These are phyloP conservation scores for Rhynchosporium agropyri DNA, from an alignment of 2,329 filamentous ascomycete species.

Conservation along the genomic window DNA sequence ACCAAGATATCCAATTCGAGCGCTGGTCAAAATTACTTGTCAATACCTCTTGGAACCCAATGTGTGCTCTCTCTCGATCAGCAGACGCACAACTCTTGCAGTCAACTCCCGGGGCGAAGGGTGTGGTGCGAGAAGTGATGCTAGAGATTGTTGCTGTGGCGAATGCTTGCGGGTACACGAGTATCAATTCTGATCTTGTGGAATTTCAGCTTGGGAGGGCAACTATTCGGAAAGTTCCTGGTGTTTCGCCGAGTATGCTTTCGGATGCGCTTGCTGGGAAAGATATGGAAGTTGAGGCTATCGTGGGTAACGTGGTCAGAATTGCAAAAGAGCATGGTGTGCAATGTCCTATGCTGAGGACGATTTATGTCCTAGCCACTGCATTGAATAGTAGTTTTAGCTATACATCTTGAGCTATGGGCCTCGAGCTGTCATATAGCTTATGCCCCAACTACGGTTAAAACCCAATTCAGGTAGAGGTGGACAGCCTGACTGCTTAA, in stretches of 20 bases:
- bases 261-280: constrained; percentile 58
- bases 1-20: constrained; percentile 57
- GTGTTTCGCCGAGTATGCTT: constrained; percentile 56
- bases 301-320: constrained; percentile 61
- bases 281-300: constrained; percentile 64
- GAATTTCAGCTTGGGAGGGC: constrained; percentile 37
- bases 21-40: constrained; percentile 64
- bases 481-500: background rate
- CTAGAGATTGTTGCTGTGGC: constrained; percentile 59
- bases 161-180: constrained; percentile 52
- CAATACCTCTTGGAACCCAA: constrained; percentile 64
- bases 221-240: constrained; percentile 50
- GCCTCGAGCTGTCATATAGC: background rate
- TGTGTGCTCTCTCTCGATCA: constrained; percentile 56
- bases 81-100: constrained; percentile 56
- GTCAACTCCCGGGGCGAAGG: constrained; percentile 49
- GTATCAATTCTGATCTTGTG: constrained; percentile 50
- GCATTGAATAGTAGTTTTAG: constrained; percentile 34
- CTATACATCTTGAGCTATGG: constrained; percentile 3
- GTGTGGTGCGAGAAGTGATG: constrained; percentile 54
- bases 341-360: constrained; percentile 54
- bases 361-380: constrained; percentile 44
- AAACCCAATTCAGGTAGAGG: background rate
- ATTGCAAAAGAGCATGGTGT: constrained; percentile 57
- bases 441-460: background rate